Conservation (phyloP, 2,329 filamentous ascomycete genomes). For the Alternaria burnsii region DNA sequence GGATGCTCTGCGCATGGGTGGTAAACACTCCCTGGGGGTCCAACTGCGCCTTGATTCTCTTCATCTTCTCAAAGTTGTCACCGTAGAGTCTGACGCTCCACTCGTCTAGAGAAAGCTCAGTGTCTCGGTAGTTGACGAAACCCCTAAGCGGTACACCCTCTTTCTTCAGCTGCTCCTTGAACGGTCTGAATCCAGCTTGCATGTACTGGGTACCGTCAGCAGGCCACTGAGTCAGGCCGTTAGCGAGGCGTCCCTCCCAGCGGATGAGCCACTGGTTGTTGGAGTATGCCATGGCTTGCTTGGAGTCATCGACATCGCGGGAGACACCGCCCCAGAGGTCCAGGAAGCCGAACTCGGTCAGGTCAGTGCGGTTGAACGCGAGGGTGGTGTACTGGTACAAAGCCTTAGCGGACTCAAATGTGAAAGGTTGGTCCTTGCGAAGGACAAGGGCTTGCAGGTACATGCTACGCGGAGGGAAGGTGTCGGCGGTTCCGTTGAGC, state of each 20-base stretch:
- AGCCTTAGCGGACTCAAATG: conserved; percentile 19
- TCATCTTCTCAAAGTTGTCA: conserved; percentile 26
- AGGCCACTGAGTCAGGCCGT: conserved; percentile 20
- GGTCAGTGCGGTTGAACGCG: conserved; percentile 27
- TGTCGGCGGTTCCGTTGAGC: conserved; percentile 19
- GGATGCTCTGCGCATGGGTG: conserved; percentile 17
- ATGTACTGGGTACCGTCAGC: conserved; percentile 28
- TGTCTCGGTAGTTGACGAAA: conserved; percentile 32
- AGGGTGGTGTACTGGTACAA: conserved; percentile 16
- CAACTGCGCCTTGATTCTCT: conserved; percentile 23
- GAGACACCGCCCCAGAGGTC: conserved; percentile 31
- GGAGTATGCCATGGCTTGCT: conserved; percentile 25
- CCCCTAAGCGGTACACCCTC: conserved; percentile 23
- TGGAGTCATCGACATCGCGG: conserved; percentile 21
- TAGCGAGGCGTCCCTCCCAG: conserved; percentile 24
- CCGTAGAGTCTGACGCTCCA: conserved; percentile 31
- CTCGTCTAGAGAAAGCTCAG: conserved; percentile 20
- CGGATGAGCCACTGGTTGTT: conserved; percentile 36
- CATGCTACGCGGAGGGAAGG: conserved; percentile 22
- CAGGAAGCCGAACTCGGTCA: conserved; percentile 26
- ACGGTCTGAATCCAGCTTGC: conserved; percentile 26
- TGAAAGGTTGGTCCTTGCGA: conserved; percentile 20
- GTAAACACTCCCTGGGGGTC: conserved; percentile 25
- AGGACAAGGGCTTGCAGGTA: conserved; percentile 27
- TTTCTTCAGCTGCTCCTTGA: conserved; percentile 22